Base-by-base conservation (phyloP, 257 asterid genomes). In the Ilex aquifolium region DNA sequence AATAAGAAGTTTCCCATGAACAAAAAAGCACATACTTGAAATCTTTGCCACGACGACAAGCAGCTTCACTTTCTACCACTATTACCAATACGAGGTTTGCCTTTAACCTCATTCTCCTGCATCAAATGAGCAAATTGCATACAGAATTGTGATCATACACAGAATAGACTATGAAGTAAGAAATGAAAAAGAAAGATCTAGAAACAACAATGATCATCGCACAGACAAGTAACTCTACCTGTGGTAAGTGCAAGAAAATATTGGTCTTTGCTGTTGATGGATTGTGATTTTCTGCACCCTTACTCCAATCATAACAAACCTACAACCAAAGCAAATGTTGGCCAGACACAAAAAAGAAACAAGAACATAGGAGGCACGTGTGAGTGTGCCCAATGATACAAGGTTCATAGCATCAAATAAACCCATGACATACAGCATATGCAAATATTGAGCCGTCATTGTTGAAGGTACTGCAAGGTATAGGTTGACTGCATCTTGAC, bases 271-370 rank as follows among this genome's bases (percentile, higher is more conserved):
- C 94, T 46, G 87, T 82, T 36, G 94, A 73, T 51, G 99, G 99
- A 72, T 89, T 92, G 67, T 89, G 96, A 67, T 92, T 92, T 75
- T 92, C 98, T 51, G 98, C 98, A 58, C 97, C 98, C 85, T 92
- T 92, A 86, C 96, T 79, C 99, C 99, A 92, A 77, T 92, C 99
- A 64, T 89, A 85, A 62, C 99, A 89, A 48, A 86, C 95, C 97
- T 88, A 71, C 48, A 60, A 32, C 13, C 39, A 46, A 54, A 64
- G 48, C 7, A 6, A 46, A 31, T 36, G 36, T 66, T 39, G 44
- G 6, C 15, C 27, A 57, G 12, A 17, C 9, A 11, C n/a, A 6
- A 29, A 5, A 4, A 7, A 29, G n/a, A 32, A 3, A 15, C 27
- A 21, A 27, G 17, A 13, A 10, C 2, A 5, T 3, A n/a, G 32